Base-by-base conservation (phyloP, 78 protist genomes). In the Dictyostelium discoideum region DNA sequence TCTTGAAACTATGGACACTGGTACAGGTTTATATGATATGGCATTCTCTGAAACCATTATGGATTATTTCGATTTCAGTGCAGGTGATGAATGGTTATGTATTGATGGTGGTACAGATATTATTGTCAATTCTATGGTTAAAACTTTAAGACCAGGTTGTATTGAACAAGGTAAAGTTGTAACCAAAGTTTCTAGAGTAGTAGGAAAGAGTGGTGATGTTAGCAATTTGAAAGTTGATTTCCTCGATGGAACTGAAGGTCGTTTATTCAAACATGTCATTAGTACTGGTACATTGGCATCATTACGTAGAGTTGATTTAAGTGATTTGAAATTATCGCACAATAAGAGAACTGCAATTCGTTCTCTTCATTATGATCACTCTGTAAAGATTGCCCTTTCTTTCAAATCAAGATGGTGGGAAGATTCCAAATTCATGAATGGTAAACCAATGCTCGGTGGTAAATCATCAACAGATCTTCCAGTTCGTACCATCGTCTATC, bases 381-480 rank as follows among this genome's bases (percentile, higher is more conserved):
- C 92, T 3, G 69, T 72, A 40, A 86, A 86, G 54, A 72, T 86
- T 50, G 73, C 85, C 5, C 24, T 86, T n/a, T 5, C 48, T 5
- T 86, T 86, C 76, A 48, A 29, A 26, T 32, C 40, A 3, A 63
- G 92, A 50, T 86, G 92, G 92, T 86, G 92, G 92, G 85, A 86
- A 57, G 92, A 86, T 37, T 42, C 63, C 1, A 46, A 50, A 7
- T 26, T 86, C 13, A 86, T 86, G 92, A 86, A 86, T 24, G 92
- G 92, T n/a, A 73, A 54, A 32, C 84, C 92, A 76, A 76, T 86
- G 39, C 37, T 42, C 1, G 92, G 92, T 57, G 92, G 92, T 20
- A 79, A 46, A 54, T 76, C 92, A 18, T 40, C 60, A 3, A 86
- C 92, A 8, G 92, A 86, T 86, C 74, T 86, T 9, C 92, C 92